These are phyloP conservation scores for Stygiomarasmius scandens DNA, from an alignment of 1,284 basidiomycete genomes.

Conservation along the genomic window DNA sequence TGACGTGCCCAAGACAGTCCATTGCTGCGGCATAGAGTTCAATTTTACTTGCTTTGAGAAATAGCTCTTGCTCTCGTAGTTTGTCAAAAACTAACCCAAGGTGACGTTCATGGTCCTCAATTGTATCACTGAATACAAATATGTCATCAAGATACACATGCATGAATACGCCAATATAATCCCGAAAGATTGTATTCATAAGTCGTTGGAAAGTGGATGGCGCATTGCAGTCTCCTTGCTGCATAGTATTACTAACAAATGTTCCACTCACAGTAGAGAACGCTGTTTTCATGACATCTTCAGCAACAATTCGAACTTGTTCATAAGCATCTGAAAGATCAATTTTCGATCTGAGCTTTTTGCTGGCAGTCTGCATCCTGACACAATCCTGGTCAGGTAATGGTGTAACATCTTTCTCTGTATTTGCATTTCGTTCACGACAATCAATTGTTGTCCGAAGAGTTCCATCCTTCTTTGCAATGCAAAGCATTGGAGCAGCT, in stretches of 20 bases:
- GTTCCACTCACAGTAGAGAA: slow-evolving; percentile 12
- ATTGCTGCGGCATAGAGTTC: slow-evolving; percentile 23
- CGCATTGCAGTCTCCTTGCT: too few species aligned
- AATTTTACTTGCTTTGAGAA: slow-evolving; percentile 17
- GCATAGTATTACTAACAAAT: slow-evolving; percentile 6
- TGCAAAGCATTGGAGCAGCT: too few species aligned
- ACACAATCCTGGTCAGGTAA: too few species aligned
- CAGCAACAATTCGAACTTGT: slow-evolving; percentile 20
- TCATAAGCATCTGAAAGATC: too few species aligned
- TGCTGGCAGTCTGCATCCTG: too few species aligned
- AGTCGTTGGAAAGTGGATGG: slow-evolving; percentile 31
- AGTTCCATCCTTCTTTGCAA: too few species aligned
- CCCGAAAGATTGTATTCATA: slow-evolving; percentile 27
- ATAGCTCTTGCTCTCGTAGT: neutral
- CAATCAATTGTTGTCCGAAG: too few species aligned
- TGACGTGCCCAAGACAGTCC: slow-evolving; percentile 23
- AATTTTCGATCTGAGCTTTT: too few species aligned
- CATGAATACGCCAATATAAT: slow-evolving; percentile 27
- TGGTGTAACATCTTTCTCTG: too few species aligned
- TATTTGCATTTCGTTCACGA: too few species aligned
- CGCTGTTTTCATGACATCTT: slow-evolving; percentile 13
- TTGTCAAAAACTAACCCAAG: slow-evolving; percentile 20
- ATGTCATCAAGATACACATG: slow-evolving; percentile 38
- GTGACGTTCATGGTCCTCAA: slow-evolving; percentile 22
- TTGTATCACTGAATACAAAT: too few species aligned